Evolutionary conservation across 2,329 filamentous ascomycete species (phyloP).

Genomic region (Xylariomycetidae sp.): DNA sequence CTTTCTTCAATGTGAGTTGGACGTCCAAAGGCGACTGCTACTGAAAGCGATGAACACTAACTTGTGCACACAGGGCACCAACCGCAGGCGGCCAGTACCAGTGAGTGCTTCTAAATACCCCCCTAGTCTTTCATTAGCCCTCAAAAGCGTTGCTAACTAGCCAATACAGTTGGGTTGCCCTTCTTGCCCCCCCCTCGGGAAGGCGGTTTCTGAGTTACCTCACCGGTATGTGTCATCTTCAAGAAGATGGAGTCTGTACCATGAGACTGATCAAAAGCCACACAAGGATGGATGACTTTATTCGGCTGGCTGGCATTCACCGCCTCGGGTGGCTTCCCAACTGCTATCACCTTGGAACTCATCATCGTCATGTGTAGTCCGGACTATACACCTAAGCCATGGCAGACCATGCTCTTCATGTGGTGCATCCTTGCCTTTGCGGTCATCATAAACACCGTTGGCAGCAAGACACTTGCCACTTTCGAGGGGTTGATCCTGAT

Average conservation of each 20-base stretch:
- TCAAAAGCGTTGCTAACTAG: too few species aligned
- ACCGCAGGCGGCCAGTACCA: slow-evolving; percentile 2
- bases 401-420: slow-evolving; percentile 3
- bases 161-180: slow-evolving; percentile 4
- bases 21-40: background rate
- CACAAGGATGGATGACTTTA: slow-evolving; percentile 5
- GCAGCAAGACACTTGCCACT: slow-evolving; percentile 1
- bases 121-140: too few species aligned
- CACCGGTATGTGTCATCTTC: slow-evolving; percentile 2
- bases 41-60: background rate
- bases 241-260: too few species aligned
- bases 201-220: slow-evolving; percentile 4
- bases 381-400: slow-evolving; percentile 1
- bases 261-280: too few species aligned
- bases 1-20: slow-evolving; percentile 5
- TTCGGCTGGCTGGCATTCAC: slow-evolving; percentile 5
- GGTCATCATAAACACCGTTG: slow-evolving; percentile 4
- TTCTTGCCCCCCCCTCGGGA: slow-evolving; percentile 1
- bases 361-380: slow-evolving; percentile 2
- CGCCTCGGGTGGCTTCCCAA: slow-evolving; percentile 1
- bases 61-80: slow-evolving; percentile 1
- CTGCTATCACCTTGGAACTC: slow-evolving; percentile 2
- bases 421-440: slow-evolving; percentile 4
- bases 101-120: background rate
- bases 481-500: slow-evolving; percentile 5